Conservation (phyloP, 176 grass and related monocot genomes). For the Oryza nivara region DNA sequence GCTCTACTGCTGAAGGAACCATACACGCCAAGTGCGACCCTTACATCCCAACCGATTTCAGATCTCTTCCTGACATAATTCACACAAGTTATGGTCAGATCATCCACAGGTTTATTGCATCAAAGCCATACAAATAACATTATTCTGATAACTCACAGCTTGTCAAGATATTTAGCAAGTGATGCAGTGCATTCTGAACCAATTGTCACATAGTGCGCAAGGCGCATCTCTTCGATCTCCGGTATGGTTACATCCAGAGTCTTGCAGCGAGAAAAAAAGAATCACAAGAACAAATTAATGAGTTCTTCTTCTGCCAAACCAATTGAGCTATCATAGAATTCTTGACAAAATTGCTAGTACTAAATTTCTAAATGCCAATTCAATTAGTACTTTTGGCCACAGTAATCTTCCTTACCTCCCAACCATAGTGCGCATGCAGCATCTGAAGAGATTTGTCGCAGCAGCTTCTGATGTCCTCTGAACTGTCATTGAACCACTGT, state of each 20-base stretch:
- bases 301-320: neutral
- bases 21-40: conserved; percentile 75
- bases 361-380: neutral
- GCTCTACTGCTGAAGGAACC: conserved; percentile 90
- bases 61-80: conserved; percentile 53
- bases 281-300: neutral
- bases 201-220: conserved; percentile 93
- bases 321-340: neutral
- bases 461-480: conserved; percentile 73
- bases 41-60: conserved; percentile 85
- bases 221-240: conserved; percentile 97
- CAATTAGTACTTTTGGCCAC: neutral
- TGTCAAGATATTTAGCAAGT: conserved; percentile 76
- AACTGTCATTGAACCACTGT: conserved; percentile 95
- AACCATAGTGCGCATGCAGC: conserved; percentile 63
- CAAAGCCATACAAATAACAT: neutral
- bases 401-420: conserved; percentile 62
- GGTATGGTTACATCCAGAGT: conserved; percentile 81
- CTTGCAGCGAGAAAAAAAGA: conserved; percentile 26
- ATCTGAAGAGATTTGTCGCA: conserved; percentile 75
- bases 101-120: neutral
- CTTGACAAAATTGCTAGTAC: neutral
- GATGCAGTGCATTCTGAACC: conserved; percentile 88
- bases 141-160: conserved; percentile 49
- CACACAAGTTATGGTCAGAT: neutral